Percentiles rank a stretch among this genome's conserved stretches.
Evolutionary conservation across 1,284 basidiomycete genomes (phyloP).

Genomic region (Chalciporus sp.): DNA sequence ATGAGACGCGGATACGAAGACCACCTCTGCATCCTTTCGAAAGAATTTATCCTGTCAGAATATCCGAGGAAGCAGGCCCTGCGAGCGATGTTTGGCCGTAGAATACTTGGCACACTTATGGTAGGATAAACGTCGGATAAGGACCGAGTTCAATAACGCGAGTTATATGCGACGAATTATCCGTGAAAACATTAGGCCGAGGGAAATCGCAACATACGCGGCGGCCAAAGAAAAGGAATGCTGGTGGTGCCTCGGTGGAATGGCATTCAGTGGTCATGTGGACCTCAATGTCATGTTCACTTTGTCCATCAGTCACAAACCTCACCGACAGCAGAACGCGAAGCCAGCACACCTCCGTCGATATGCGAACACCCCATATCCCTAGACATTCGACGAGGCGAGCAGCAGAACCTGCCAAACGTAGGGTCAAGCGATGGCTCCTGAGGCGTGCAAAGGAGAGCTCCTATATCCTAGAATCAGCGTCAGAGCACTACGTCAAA

Average conservation of each 20-base stretch:
- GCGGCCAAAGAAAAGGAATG: background rate
- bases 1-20: background rate
- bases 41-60: background rate
- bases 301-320: background rate
- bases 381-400: background rate
- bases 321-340: background rate
- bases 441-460: background rate
- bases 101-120: background rate
- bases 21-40: background rate
- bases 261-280: conserved; percentile 13
- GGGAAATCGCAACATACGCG: background rate
- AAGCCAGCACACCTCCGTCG: conserved; percentile 1
- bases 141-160: too few relatives aligned
- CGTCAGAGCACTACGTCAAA: background rate
- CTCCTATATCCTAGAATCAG: background rate
- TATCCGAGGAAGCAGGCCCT: background rate
- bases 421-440: conserved; percentile 3
- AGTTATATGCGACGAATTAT: background rate
- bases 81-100: background rate
- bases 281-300: background rate
- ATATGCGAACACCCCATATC: conserved; percentile 12
- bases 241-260: background rate
- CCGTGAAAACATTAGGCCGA: background rate
- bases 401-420: background rate
- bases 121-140: too few relatives aligned